Percentiles rank a stretch among this genome's conserved stretches.
These are phyloP conservation scores for Tilletia indica DNA, from an alignment of 1,284 basidiomycete species.

Conservation along the genomic window DNA sequence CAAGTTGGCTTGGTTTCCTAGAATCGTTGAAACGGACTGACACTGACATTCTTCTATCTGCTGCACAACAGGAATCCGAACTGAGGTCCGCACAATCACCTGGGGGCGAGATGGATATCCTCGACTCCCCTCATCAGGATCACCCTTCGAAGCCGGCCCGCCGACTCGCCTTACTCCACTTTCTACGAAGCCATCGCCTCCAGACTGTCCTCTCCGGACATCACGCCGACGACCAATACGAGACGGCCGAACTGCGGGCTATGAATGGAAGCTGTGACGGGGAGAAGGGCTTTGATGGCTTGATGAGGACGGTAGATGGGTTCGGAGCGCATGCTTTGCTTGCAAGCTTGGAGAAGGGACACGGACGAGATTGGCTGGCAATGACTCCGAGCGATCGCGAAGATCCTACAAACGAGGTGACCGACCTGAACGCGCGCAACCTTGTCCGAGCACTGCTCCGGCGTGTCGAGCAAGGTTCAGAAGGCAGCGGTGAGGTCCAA, in stretches of 20 bases:
- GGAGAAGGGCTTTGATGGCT: neutral
- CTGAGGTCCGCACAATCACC: conserved; percentile 3
- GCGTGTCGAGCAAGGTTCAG: neutral
- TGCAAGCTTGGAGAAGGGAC: neutral
- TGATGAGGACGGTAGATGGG: neutral
- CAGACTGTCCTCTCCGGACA: neutral
- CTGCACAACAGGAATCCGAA: no score
- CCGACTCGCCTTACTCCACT: conserved; percentile 3
- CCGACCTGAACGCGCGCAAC: neutral
- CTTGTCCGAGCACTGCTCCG: neutral
- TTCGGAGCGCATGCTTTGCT: conserved; percentile 13
- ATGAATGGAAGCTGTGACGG: neutral
- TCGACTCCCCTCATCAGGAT: neutral
- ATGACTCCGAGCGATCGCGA: neutral
- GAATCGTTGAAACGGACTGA: neutral
- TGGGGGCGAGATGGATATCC: neutral
- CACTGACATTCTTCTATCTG: no score
- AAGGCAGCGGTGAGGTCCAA: neutral
- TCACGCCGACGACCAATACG: conserved; percentile 10
- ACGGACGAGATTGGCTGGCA: neutral
- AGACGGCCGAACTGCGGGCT: neutral
- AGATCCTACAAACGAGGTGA: neutral
- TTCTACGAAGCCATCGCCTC: neutral
- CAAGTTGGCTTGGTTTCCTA: neutral
- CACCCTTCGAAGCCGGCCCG: conserved; percentile 1